These are phyloP conservation scores for Inonotus hispidus DNA, from an alignment of 1,284 basidiomycete genomes.

Conservation along the genomic window DNA sequence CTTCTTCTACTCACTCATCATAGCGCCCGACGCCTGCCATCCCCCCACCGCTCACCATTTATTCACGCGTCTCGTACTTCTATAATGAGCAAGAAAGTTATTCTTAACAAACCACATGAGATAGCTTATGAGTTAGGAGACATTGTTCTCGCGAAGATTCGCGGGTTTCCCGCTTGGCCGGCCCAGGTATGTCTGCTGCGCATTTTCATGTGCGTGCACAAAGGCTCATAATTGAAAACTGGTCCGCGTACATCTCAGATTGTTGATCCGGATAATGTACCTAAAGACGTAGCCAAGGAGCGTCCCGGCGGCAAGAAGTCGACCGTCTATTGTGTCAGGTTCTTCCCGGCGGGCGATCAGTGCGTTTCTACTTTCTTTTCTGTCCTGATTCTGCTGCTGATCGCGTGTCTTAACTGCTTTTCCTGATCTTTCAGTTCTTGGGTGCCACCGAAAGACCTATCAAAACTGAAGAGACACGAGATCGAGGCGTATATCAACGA, in stretches of 20 bases:
- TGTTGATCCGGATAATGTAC: constrained; percentile 65
- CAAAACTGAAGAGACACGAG: constrained; percentile 71
- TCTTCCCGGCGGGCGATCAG: constrained; percentile 92
- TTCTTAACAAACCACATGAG: constrained; percentile 32
- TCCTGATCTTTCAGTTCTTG: constrained; percentile 59
- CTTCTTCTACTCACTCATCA: constrained; percentile 1
- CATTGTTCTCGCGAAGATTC: constrained; percentile 87
- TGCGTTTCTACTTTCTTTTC: constrained; percentile 41
- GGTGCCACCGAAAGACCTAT: constrained; percentile 80
- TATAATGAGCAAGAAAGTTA: constrained; percentile 44
- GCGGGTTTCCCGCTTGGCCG: constrained; percentile 93
- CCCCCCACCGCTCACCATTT: constrained; percentile 10
- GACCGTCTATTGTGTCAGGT: constrained; percentile 73
- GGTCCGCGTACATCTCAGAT: constrained; percentile 42
- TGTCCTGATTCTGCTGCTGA: constrained; percentile 6
- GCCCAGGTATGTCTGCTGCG: constrained; percentile 59
- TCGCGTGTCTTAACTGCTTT: constrained; percentile 14
- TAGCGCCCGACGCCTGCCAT: not conserved
- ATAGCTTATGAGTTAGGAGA: constrained; percentile 59
- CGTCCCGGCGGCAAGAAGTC: constrained; percentile 57
- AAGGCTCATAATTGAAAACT: not conserved
- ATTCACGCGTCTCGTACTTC: constrained; percentile 41
- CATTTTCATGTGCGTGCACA: constrained; percentile 9
- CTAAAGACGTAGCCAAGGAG: constrained; percentile 57
- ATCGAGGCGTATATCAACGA: constrained; percentile 81